These are phyloP conservation scores for Albifimbria verrucaria DNA, from an alignment of 2,329 filamentous ascomycete genomes.

Conservation along the genomic window DNA sequence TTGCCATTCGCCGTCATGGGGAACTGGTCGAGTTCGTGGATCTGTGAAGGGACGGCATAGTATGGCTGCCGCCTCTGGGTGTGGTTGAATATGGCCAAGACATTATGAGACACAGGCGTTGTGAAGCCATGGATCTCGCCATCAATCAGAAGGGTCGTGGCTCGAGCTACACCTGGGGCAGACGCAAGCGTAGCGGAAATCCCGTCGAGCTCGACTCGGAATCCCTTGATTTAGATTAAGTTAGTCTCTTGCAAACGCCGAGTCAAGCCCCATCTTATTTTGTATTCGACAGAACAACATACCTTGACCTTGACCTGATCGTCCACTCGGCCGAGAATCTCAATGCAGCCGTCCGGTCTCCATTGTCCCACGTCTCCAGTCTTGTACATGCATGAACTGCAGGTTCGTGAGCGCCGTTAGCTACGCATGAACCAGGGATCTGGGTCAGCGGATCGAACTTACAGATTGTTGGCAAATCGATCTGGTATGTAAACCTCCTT, in stretches of 20 bases:
- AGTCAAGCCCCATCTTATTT: not conserved
- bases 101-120: slow-evolving; percentile 30
- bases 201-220: slow-evolving; percentile 59
- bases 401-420: not conserved
- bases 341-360: slow-evolving; percentile 49
- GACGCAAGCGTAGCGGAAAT: slow-evolving; percentile 48
- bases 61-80: slow-evolving; percentile 46
- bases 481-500: slow-evolving; percentile 46
- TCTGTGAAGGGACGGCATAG: slow-evolving; percentile 49
- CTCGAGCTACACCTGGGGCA: slow-evolving; percentile 42
- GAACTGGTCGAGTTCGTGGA: slow-evolving; percentile 39
- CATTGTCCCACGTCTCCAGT: slow-evolving; percentile 58
- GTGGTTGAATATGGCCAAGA: slow-evolving; percentile 34
- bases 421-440: slow-evolving; percentile 4
- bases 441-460: slow-evolving; percentile 13
- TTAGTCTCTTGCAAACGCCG: slow-evolving; percentile 4
- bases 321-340: slow-evolving; percentile 55
- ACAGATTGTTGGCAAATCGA: slow-evolving; percentile 50
- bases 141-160: slow-evolving; percentile 44
- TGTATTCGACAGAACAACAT: too few species aligned
- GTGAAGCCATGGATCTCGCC: slow-evolving; percentile 50
- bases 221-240: too few species aligned
- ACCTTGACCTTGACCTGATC: slow-evolving; percentile 61
- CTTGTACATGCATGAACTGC: slow-evolving; percentile 52
- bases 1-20: slow-evolving; percentile 55